Evolutionary conservation across 2,329 filamentous ascomycete genomes (phyloP), one percentile per base, ranked within the genome.

Genomic region (Sclerotinia nivalis): DNA sequence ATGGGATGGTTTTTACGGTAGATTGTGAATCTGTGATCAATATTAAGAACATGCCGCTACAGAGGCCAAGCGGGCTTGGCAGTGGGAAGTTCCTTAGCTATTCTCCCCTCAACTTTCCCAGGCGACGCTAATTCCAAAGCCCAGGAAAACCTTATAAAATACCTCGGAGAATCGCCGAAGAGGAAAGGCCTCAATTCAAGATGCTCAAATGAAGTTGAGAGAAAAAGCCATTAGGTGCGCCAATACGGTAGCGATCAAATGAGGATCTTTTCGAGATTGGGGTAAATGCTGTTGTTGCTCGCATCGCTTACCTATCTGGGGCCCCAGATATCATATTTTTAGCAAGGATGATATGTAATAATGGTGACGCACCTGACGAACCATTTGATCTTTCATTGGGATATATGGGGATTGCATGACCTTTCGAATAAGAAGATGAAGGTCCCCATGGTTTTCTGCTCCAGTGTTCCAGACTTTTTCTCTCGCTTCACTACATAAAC

Each of bases 391-490:
- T 37, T 50, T 4, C 18, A 18, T 62, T 37, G 60, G 49, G 13
- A 62, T 58, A 47, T 49, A 67, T 59, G 52, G 43, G 60, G 54
- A 60, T 67, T 60, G 22, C 65, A 59, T 49, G 28, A 9, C 25
- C 20, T 22, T 20, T 52, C 18, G 61, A 37, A 37, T 45, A 67
- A 67, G 65, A 67, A 50, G 54, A 25, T 28, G n/a, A 37, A 40
- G 15, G 59, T 22, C 20, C 40, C 49, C 65, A 50, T 37, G 5
- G 12, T 20, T 60, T 64, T 52, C 2, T 25, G 8, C 13, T 37
- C 9, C 10, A 12, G 25, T 52, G 31, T 28, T 52, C 31, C 31
- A 40, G 25, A 20, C n/a, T 37, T 28, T 40, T 28, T 25, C 1
- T 60, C 40, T 10, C 5, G n/a, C 8, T 49, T 28, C 65, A 49